These are phyloP conservation scores for Penicillium verrucosum DNA, from an alignment of 2,329 filamentous ascomycete genomes.

Conservation along the genomic window DNA sequence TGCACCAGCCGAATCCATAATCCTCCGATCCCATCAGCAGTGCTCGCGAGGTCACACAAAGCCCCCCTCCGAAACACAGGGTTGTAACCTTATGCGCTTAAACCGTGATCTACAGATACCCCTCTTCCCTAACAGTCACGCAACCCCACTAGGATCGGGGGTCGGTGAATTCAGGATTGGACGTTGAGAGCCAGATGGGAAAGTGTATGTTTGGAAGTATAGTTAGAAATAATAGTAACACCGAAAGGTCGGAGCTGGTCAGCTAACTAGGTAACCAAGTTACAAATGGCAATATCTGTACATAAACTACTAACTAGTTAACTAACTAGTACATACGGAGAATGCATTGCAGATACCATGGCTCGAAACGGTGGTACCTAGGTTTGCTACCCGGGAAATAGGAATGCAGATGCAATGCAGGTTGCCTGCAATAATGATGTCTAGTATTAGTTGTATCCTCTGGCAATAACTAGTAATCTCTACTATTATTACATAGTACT, in stretches of 20 bases:
- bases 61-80: slow-evolving; percentile 9
- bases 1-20: slow-evolving; percentile 14
- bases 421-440: slow-evolving; percentile 4
- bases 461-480: neutral
- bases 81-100: slow-evolving; percentile 17
- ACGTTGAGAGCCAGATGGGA: neutral
- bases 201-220: neutral
- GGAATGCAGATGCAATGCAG: slow-evolving; percentile 2
- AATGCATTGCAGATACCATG: neutral
- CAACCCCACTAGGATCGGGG: neutral
- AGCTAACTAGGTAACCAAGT: neutral
- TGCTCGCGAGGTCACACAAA: slow-evolving; percentile 14
- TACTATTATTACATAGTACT: neutral
- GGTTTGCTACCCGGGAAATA: neutral
- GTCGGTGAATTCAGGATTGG: slow-evolving; percentile 13
- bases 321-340: neutral
- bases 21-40: slow-evolving; percentile 21
- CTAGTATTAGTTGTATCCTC: neutral
- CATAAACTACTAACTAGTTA: neutral
- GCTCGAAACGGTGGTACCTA: neutral
- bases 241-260: neutral
- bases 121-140: slow-evolving; percentile 3
- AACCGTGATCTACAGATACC: slow-evolving; percentile 2
- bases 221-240: neutral
- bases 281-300: neutral